phyloP scores from a whole-genome alignment of 176 grass and related monocot species.

The Oryza nivara region DNA sequence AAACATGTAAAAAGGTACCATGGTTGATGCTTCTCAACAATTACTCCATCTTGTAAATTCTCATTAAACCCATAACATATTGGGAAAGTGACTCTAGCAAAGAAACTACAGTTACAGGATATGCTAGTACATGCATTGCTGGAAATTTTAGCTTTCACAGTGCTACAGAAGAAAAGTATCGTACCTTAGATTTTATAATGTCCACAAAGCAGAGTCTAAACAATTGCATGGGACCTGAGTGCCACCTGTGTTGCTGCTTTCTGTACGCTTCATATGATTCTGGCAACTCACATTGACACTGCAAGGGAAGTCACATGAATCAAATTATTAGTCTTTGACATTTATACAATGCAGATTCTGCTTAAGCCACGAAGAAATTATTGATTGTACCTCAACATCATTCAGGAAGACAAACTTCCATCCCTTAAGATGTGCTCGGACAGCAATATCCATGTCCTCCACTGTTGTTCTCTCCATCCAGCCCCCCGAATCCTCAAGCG shows the following conservation, averaged over 20 bases:
- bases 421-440: slow-evolving; percentile 84
- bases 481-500: slow-evolving; percentile 86
- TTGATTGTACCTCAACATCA: slow-evolving; percentile 75
- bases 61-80: not conserved
- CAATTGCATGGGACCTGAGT: slow-evolving; percentile 90
- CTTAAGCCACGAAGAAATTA: not conserved
- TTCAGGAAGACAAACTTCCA: slow-evolving; percentile 94
- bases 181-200: slow-evolving; percentile 84
- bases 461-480: slow-evolving; percentile 94
- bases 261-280: slow-evolving; percentile 94
- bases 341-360: not conserved
- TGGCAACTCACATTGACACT: slow-evolving; percentile 87
- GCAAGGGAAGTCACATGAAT: slow-evolving; percentile 35
- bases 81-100: not conserved
- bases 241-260: slow-evolving; percentile 93
- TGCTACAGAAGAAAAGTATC: slow-evolving; percentile 1
- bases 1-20: not conserved
- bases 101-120: slow-evolving; percentile 26
- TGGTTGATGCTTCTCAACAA: not conserved
- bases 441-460: slow-evolving; percentile 95
- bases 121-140: not conserved
- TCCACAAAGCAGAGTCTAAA: slow-evolving; percentile 77
- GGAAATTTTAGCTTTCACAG: slow-evolving; percentile 36
- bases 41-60: slow-evolving; percentile 13
- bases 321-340: slow-evolving; percentile 6